Conservation (phyloP, 148 eudicot species). For the Chenopodium quinoa region DNA sequence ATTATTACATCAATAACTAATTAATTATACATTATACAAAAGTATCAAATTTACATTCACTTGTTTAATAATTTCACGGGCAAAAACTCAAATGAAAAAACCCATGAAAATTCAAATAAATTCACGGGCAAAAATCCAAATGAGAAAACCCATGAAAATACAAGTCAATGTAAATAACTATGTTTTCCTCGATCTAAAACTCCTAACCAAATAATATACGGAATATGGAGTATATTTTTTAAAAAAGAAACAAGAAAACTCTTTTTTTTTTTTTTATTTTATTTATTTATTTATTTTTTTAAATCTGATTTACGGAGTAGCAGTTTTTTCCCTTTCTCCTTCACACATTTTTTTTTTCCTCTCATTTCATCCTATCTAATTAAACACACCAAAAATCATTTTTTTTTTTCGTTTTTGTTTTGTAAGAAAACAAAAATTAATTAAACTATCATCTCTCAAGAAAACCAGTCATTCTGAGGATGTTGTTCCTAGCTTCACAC, state of each 20-base stretch:
- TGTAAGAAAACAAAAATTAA: too few relatives aligned
- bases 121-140: neutral
- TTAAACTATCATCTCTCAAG: conserved; percentile 34
- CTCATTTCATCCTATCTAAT: neutral
- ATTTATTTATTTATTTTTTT: too few relatives aligned
- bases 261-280: too few relatives aligned
- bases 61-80: neutral
- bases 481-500: conserved; percentile 41
- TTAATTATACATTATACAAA: neutral
- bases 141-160: conserved; percentile 1
- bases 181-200: neutral
- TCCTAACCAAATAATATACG: neutral
- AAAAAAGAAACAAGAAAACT: too few relatives aligned
- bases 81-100: conserved; percentile 1
- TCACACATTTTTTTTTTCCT: neutral
- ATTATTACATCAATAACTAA: neutral
- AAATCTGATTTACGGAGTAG: too few relatives aligned
- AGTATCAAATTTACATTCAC: neutral
- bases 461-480: conserved; percentile 49
- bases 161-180: neutral
- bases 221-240: too few relatives aligned
- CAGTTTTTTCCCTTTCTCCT: too few relatives aligned
- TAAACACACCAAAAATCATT: neutral
- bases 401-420: neutral
- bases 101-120: neutral